Percentiles rank a stretch among this genome's conserved stretches.
phyloP scores from a whole-genome alignment of 164 flowering plant species.

The Liriodendron chinense region DNA sequence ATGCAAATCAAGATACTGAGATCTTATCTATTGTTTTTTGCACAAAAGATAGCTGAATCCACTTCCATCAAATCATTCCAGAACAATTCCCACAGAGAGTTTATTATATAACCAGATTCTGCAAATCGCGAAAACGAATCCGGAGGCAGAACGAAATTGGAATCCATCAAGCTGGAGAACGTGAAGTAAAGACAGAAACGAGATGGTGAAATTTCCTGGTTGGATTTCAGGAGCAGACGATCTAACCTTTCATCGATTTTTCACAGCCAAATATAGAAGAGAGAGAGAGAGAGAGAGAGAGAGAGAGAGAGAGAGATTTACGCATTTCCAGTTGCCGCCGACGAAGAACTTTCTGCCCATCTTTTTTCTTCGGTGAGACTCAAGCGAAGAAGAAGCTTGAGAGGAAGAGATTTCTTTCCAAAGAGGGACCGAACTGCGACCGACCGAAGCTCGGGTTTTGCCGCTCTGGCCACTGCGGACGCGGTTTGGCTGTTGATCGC shows the following conservation, averaged over 20 bases:
- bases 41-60: too few species aligned
- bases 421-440: too few species aligned
- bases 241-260: not conserved
- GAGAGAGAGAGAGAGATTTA: slow-evolving; percentile 11
- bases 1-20: too few species aligned
- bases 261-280: not conserved
- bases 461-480: too few species aligned
- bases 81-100: too few species aligned
- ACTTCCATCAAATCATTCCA: too few species aligned
- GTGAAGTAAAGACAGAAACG: not conserved
- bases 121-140: not conserved
- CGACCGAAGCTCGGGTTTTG: too few species aligned
- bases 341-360: slow-evolving; percentile 88
- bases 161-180: not conserved
- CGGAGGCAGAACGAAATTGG: not conserved
- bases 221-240: not conserved
- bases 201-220: not conserved
- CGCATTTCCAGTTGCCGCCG: slow-evolving; percentile 99
- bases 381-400: not conserved
- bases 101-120: too few species aligned
- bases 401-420: not conserved
- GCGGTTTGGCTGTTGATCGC: too few species aligned
- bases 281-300: not conserved
- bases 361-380: slow-evolving; percentile 1
- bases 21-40: too few species aligned